Percentiles rank a stretch among this genome's conserved stretches.
Conservation (phyloP, 116 monocot genomes). For the Zostera marina region DNA sequence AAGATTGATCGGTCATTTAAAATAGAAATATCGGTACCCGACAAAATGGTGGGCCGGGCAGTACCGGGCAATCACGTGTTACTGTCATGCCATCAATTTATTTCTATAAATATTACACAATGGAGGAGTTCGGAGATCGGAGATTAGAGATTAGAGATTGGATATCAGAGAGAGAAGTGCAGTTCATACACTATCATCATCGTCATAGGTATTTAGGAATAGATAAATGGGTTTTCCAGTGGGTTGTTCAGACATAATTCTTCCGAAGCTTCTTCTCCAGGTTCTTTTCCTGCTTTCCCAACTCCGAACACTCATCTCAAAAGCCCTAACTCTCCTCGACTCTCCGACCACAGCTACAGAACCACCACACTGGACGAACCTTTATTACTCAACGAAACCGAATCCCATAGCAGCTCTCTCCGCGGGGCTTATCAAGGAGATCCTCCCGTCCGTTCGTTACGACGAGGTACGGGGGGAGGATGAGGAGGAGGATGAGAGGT, state of each 20-base stretch:
- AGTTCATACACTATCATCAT: too few species aligned
- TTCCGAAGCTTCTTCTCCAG: conserved; percentile 17
- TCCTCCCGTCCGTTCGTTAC: conserved; percentile 16
- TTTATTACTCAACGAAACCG: neutral
- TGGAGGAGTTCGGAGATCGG: too few species aligned
- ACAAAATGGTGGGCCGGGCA: too few species aligned
- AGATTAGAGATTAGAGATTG: too few species aligned
- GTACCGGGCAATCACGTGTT: too few species aligned
- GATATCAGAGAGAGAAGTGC: too few species aligned
- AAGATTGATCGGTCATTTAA: too few species aligned
- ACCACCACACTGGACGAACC: neutral
- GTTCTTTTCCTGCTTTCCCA: conserved; percentile 12
- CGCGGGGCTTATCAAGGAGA: conserved; percentile 7
- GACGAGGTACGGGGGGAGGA: conserved; percentile 12
- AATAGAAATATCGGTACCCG: too few species aligned
- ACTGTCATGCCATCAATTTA: too few species aligned
- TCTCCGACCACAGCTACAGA: conserved; percentile 4
- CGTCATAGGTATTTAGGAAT: too few species aligned
- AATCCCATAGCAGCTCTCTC: neutral
- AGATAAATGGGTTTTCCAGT: conserved; percentile 19
- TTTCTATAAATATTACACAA: too few species aligned
- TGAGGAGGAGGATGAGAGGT: conserved; percentile 1
- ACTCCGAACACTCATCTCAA: conserved; percentile 11
- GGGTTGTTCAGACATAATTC: conserved; percentile 17
- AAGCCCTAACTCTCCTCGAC: conserved; percentile 6